A percentile compares a stretch with the other conserved stretches of the same genome.
phyloP scores from a whole-genome alignment of 441 rosid species.

The Macaranga tanarius region DNA sequence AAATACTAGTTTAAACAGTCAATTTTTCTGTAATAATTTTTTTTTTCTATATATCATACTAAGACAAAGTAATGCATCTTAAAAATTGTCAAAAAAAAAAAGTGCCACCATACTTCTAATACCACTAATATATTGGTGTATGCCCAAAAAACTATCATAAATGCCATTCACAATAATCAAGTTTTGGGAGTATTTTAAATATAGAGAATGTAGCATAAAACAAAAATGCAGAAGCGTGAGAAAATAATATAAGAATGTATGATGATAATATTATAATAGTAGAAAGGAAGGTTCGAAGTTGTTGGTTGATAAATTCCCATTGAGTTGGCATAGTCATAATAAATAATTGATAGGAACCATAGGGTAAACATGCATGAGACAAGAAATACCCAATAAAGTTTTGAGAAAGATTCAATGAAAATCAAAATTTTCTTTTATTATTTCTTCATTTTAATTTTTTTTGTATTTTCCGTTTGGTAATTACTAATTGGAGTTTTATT shows the following conservation, averaged over 20 bases:
- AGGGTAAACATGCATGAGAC: neutral
- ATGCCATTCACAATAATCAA: too few relatives aligned
- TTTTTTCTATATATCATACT: too few relatives aligned
- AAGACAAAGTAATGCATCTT: too few relatives aligned
- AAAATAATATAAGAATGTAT: neutral
- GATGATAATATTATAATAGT: neutral
- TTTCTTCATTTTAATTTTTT: neutral
- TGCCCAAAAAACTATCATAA: too few relatives aligned
- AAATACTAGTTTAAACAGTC: too few relatives aligned
- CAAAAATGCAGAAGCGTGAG: too few relatives aligned
- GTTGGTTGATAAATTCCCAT: conserved; percentile 8
- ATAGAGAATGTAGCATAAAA: too few relatives aligned
- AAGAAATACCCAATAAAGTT: conserved; percentile 2
- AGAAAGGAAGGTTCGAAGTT: neutral
- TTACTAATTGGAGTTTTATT: neutral
- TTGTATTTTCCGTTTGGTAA: conserved; percentile 13
- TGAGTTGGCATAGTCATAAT: conserved; percentile 31
- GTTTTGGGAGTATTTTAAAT: too few relatives aligned
- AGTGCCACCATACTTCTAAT: too few relatives aligned
- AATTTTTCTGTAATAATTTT: too few relatives aligned
- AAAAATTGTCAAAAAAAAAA: too few relatives aligned
- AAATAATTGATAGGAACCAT: conserved; percentile 24
- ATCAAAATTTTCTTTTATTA: neutral
- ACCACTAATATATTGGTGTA: too few relatives aligned
- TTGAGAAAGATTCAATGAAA: neutral